These are phyloP conservation scores for Medicago truncatula DNA, from an alignment of 306 rosid genomes.

Conservation along the genomic window DNA sequence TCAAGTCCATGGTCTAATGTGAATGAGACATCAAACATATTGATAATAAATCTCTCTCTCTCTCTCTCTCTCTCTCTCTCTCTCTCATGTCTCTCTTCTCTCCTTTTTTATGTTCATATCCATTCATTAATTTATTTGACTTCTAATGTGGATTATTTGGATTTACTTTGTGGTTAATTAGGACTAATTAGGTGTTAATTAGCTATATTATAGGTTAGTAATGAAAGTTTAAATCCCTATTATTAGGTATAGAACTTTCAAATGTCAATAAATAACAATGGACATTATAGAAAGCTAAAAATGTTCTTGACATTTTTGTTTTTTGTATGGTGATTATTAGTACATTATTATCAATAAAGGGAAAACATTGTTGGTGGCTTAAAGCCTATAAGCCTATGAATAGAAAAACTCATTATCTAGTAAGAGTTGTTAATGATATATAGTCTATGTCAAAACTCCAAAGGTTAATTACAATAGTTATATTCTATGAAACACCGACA, in stretches of 20 bases:
- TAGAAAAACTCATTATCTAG: conserved; percentile 26
- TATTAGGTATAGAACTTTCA: conserved; percentile 4
- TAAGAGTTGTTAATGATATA: conserved; percentile 9
- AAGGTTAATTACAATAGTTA: no score
- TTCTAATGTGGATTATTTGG: conserved; percentile 26
- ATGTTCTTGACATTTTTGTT: conserved; percentile 18
- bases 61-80: neutral
- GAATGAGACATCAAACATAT: conserved; percentile 38
- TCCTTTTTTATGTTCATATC: conserved; percentile 1
- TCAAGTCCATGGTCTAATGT: conserved; percentile 29
- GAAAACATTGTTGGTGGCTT: conserved; percentile 5
- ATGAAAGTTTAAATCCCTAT: conserved; percentile 12
- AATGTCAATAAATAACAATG: conserved; percentile 16
- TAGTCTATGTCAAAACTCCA: neutral
- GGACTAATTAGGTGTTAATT: conserved; percentile 6
- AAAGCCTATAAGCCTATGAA: conserved; percentile 16
- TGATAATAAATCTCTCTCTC: conserved; percentile 17
- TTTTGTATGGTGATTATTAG: conserved; percentile 32
- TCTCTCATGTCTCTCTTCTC: conserved; percentile 22
- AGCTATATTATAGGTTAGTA: conserved; percentile 14
- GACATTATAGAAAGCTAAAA: conserved; percentile 13
- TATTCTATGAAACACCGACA: no score
- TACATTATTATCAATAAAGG: conserved; percentile 4
- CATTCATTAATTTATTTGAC: neutral
- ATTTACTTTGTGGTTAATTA: neutral